Base-by-base conservation (phyloP, 1,284 basidiomycete species). In the Sphaerobolus stellatus region DNA sequence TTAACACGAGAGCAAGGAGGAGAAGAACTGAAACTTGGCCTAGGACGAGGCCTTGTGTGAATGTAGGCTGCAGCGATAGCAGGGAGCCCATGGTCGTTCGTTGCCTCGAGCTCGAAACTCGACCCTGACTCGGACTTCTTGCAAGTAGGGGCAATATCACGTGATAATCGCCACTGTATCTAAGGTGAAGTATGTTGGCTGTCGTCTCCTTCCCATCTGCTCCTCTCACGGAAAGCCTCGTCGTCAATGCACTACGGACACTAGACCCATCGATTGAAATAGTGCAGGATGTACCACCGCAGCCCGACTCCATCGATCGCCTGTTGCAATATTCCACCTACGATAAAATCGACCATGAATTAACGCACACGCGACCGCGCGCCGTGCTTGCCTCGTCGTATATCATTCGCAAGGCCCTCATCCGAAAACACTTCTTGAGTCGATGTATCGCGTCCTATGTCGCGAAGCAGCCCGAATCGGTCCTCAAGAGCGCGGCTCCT, bases 351-450 rank as follows among this genome's bases (percentile, higher is more conserved):
- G 82, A 90, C 59, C 92, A 94, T 60, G 81, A 84, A 62, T 76
- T 86, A 33, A 86, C 86, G 8, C 81, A 81, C 57, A 63, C 71
- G 25, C 61, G 72, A 25, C 75, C 76, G 18, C 58, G 69, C 46
- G 62, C 64, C 14, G 80, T 89, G 31, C 79, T 94, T 31, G 83
- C 92, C 1, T 95, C 90, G 7, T 89, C 88, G 44, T 97, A 96
- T 66, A 86, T 86, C 14, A 94, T 97, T 67, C 84, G 94, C 51
- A 96, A 98, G 68, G 88, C 90, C 25, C 79, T 99, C 43, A 99
- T 98, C 61, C 83, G 97, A 54, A 99, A 99, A 69, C 94, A 98
- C 66, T 94, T 90, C 68, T 79, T 99, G 2, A 88, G 94, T 24
- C 81, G 84, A 33, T 87, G 85, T 44, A 80, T 96, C 18, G 81